Evolutionary conservation across 495 filamentous ascomycete genomes (phyloP), one percentile per base, ranked within the genome.

Genomic region (Emericellopsis terricola): DNA sequence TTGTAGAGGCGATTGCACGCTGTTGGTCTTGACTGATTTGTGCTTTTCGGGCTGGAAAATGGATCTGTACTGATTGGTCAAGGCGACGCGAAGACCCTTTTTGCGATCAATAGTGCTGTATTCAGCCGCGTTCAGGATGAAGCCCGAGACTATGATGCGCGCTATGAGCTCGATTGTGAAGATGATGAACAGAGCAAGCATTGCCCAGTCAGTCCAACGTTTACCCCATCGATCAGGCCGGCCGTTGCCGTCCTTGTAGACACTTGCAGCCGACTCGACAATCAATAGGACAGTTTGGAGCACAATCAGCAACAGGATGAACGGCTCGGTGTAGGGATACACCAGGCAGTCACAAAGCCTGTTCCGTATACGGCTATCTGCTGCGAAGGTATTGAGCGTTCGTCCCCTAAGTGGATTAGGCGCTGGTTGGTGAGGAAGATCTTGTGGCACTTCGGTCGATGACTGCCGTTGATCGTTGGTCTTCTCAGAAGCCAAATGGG

Each of bases 151-250:
- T 38, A 96, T 73, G 24, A 81, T 73, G 38, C 81, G 74, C 34
- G 79, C 75, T 29, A 72, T 53, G 18, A 89, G 68, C 49, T 99
- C 89, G 13, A 91, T 50, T 4, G 89, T 92, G 48, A 94, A 99
- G 39, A 99, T 73, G 34, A 78, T 57, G 49, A 99, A 99, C 8
- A 96, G 73, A 2, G 51, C 73, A 33, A 94, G 66, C 10, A 96
- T 64, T 13, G 73, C 71, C 56, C 69, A 91, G 49, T 96, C 83
- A 34, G 87, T 79, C 18, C 60, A 64, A 8, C 60, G 56, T 15
- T 44, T 49, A 9, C 81, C 75, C 84, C 84, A 96, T 3, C 53
- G 49, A 1, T 45, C 34, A 5, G 54, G 56, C 9, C 62, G 55
- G 9, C 34, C 43, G 33, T 65, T 63, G 15, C 57, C 62, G n/a